Base-by-base conservation (phyloP, 441 rosid genomes). In the Erodium chrysanthum region DNA sequence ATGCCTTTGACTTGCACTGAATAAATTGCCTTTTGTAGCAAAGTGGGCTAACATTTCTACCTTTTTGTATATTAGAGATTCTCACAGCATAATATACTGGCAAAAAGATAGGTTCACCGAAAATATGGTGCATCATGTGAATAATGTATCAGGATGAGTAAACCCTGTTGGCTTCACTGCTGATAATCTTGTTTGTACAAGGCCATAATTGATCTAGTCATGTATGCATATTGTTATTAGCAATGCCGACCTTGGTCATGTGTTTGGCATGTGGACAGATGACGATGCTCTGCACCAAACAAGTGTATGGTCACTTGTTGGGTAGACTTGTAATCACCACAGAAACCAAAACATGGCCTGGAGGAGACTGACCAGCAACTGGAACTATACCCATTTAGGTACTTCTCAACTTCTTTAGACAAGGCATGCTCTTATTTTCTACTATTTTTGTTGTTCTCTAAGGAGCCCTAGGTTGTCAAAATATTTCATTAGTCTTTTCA, bases 1-100 rank as follows among this genome's bases (percentile, higher is more conserved):
- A 25, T 60, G 64, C 64, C 29, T 58, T 58, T 58, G 62, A 58
- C 27, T 58, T 58, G 62, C 62, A 58, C 62, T 58, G 14, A 20
- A 58, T 29, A 58, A 58, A 22, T 60, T 60, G 18, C 64, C 64
- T 25, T 60, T 60, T 60, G 17, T 60, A 25, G 64, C 64, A 60
- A 12, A 12, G 64, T 60, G 64, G 37, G 64, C 35, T 60, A 60
- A 37, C 64, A 12, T 14, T 60, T 7, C 35, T 17, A 17, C 54
- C 58, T 50, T 25, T 27, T 46, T 25, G 18, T 60, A 11, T 60
- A 60, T 12, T 60, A 60, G 9, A 60, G 64, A 60, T 60, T 60
- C 64, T 27, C 15, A 23, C 64, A 14, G 64, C 17, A 4, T 27
- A 4, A 60, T 60, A 25, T 25, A 60, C 64, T 60, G 35, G 37